Base-by-base conservation (phyloP, 768 basidiomycete species). In the Cytidiella melzeri region DNA sequence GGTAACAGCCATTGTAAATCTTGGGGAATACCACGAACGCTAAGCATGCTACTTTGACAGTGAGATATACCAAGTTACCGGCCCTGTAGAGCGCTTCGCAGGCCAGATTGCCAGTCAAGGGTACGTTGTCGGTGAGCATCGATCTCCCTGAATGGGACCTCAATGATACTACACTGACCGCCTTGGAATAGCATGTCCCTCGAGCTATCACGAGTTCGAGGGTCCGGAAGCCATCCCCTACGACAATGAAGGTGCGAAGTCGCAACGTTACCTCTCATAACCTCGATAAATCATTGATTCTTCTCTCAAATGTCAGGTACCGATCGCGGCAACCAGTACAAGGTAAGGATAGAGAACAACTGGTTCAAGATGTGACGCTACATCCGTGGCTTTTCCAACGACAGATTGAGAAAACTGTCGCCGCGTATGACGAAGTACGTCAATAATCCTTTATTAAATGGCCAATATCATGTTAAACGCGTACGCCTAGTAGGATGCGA, bases 51-150 rank as follows among this genome's bases (percentile, higher is more conserved):
- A 12, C 19, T 15, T 37, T 19, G n/a, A 30, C 60, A 92, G 91
- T 59, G 93, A 95, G 70, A 97, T 97, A 47, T 97, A 96, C 63
- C 89, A 91, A 64, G 92, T 94, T 1, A 94, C 91, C n/a, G 92
- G 92, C 0, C 93, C 93, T 28, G 93, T 95, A n/a, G 92, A 94
- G 64, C 80, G 93, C 43, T 92, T 89, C 61, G 87, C 87, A 0
- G 83, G 86, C 12, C 86, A 88, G 68, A 91, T 93, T 56, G 91
- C 90, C 7, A 89, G 85, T 53, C 84, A 91, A 25, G 90, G 90
- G 55, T 90, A 79, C 56, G 77, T 92, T 41, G 87, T 89, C 10
- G 89, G 89, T 87, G 47, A 24, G 83, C n/a, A n/a, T n/a, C n/a
- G n/a, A n/a, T n/a, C n/a, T n/a, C n/a, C n/a, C n/a, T n/a, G n/a